Conservation (phyloP, 805 yeast genomes). For the Naumovozyma dairenensis region DNA sequence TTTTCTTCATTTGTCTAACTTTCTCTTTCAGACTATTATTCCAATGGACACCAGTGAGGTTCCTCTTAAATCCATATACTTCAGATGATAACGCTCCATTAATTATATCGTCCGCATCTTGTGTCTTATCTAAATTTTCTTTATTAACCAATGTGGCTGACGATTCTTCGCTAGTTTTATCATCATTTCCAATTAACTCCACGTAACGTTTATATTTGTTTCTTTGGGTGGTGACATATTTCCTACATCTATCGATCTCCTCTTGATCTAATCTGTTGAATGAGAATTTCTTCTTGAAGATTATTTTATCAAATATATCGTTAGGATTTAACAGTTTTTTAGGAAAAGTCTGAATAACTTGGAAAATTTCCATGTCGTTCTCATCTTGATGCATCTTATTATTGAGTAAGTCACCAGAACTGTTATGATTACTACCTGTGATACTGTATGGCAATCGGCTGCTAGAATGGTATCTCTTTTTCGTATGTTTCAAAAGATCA, state of each 20-base stretch:
- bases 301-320: constrained; percentile 49
- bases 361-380: constrained; percentile 63
- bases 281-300: constrained; percentile 64
- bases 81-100: constrained; percentile 32
- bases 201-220: constrained; percentile 26
- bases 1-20: constrained; percentile 37
- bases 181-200: constrained; percentile 9
- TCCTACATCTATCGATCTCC: constrained; percentile 68
- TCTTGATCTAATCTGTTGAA: constrained; percentile 72
- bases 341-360: constrained; percentile 77
- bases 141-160: not conserved
- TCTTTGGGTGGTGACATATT: constrained; percentile 63
- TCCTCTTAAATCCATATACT: constrained; percentile 34
- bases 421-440: not conserved
- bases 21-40: constrained; percentile 47
- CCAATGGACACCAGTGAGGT: constrained; percentile 49
- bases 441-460: not conserved
- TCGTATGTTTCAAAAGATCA: constrained; percentile 30
- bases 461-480: not conserved
- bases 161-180: not conserved
- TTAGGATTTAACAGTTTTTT: constrained; percentile 61
- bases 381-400: constrained; percentile 17
- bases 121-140: constrained; percentile 6
- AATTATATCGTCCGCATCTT: constrained; percentile 18
- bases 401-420: not conserved